phyloP scores from a whole-genome alignment of 805 yeast genomes.

The Candida broadrunensis region DNA sequence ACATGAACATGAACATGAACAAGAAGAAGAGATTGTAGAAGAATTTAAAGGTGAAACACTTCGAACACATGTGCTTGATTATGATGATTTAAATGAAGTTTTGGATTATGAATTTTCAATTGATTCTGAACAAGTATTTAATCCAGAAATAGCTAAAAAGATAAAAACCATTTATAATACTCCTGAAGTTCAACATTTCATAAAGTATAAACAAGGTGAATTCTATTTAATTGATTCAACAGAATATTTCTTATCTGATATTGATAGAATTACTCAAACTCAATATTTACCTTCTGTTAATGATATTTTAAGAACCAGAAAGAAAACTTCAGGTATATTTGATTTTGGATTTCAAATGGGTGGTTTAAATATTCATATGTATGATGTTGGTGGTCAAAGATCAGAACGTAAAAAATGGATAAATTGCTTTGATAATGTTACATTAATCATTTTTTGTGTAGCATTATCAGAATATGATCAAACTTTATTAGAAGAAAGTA shows the following conservation, averaged over 20 bases:
- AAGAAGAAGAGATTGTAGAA: not conserved
- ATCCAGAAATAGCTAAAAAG: conserved; percentile 45
- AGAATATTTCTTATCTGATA: conserved; percentile 65
- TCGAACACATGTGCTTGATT: conserved; percentile 19
- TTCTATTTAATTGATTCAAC: conserved; percentile 89
- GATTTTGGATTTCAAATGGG: conserved; percentile 80
- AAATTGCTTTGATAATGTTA: conserved; percentile 91
- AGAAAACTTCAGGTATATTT: conserved; percentile 89
- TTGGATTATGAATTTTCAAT: conserved; percentile 47
- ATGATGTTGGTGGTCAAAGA: conserved; percentile 94
- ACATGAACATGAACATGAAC: conserved; percentile 9
- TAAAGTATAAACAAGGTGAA: conserved; percentile 59
- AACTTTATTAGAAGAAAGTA: conserved; percentile 69
- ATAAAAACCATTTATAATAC: conserved; percentile 54
- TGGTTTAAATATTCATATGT: conserved; percentile 41
- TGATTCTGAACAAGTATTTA: conserved; percentile 52
- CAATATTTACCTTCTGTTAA: conserved; percentile 69
- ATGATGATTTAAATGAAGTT: conserved; percentile 42
- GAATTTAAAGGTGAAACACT: conserved; percentile 2
- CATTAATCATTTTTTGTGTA: conserved; percentile 85
- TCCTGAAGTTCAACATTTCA: conserved; percentile 54
- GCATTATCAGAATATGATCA: conserved; percentile 92
- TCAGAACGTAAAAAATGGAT: conserved; percentile 97
- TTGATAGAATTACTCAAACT: conserved; percentile 56
- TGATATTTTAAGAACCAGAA: conserved; percentile 83